Conservation (phyloP, 441 rosid genomes). For the Pelargonium cotyledonis region DNA sequence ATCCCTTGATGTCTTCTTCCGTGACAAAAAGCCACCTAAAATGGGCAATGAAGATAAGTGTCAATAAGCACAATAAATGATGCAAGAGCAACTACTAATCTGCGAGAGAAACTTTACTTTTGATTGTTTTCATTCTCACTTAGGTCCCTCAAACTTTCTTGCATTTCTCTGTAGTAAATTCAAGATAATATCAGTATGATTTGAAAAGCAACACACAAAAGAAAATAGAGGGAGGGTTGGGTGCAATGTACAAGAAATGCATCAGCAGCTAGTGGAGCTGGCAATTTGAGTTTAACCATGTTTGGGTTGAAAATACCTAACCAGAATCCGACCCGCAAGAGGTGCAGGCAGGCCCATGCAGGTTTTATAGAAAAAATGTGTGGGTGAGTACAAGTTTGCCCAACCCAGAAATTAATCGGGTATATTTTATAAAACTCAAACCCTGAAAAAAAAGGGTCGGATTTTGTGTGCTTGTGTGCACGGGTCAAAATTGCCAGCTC, state of each 20-base stretch:
- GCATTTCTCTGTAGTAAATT: slow-evolving; percentile 65
- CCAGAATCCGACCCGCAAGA: too few species aligned
- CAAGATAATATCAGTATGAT: slow-evolving; percentile 27
- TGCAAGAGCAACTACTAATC: neutral
- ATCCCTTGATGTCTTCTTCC: slow-evolving; percentile 85
- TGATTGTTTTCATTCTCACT: slow-evolving; percentile 86
- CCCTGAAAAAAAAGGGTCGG: too few species aligned
- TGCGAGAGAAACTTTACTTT: slow-evolving; percentile 40
- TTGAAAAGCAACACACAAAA: slow-evolving; percentile 7
- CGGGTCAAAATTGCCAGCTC: too few species aligned
- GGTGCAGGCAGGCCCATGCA: too few species aligned
- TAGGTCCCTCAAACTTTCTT: slow-evolving; percentile 75
- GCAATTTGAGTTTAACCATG: too few species aligned
- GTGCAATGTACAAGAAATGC: neutral
- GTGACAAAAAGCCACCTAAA: slow-evolving; percentile 90
- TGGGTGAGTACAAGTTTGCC: too few species aligned
- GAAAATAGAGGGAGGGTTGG: neutral
- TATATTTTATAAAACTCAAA: too few species aligned
- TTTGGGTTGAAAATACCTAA: too few species aligned
- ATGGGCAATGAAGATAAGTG: neutral
- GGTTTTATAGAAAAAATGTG: too few species aligned
- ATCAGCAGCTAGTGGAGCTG: neutral
- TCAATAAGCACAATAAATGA: neutral
- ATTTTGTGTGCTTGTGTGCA: too few species aligned
- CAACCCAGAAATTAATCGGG: too few species aligned